phyloP scores from a whole-genome alignment of 2,329 filamentous ascomycete genomes.

The Sporothrix mexicana region DNA sequence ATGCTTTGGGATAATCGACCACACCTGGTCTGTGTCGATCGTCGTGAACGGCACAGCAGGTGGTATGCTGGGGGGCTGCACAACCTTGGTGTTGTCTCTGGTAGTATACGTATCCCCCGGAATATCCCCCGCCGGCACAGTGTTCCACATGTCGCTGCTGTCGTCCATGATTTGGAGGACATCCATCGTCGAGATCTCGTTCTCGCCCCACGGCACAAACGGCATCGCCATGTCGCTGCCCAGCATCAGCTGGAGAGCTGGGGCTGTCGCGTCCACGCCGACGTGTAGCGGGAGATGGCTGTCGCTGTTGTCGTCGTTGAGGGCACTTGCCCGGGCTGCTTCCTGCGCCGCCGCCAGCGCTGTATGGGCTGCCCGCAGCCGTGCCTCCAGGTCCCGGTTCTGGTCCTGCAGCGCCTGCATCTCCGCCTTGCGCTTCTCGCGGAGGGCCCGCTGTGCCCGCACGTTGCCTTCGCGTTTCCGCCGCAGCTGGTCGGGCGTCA shows the following conservation, averaged over 20 bases:
- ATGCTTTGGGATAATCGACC: slow-evolving; percentile 8
- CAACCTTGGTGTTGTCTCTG: neutral
- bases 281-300: neutral
- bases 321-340: neutral
- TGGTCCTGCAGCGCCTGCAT: slow-evolving; percentile 11
- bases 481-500: neutral
- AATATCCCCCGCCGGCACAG: neutral
- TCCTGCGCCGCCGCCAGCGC: neutral
- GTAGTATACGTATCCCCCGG: neutral
- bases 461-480: slow-evolving; percentile 8
- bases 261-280: neutral
- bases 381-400: neutral
- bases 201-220: slow-evolving; percentile 18
- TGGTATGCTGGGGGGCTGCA: neutral
- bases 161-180: slow-evolving; percentile 11
- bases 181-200: neutral
- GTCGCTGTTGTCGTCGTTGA: neutral
- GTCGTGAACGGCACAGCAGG: slow-evolving; percentile 8
- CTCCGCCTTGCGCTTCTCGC: slow-evolving; percentile 15
- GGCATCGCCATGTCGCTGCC: slow-evolving; percentile 13
- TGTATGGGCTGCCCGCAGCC: neutral
- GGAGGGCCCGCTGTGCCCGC: neutral
- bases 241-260: neutral
- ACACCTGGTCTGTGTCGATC: neutral
- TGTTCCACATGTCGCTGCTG: slow-evolving; percentile 12